Percentiles rank a stretch among this genome's conserved stretches.
Conservation (phyloP, 2,329 filamentous ascomycete genomes). For the Penicillium sp. region DNA sequence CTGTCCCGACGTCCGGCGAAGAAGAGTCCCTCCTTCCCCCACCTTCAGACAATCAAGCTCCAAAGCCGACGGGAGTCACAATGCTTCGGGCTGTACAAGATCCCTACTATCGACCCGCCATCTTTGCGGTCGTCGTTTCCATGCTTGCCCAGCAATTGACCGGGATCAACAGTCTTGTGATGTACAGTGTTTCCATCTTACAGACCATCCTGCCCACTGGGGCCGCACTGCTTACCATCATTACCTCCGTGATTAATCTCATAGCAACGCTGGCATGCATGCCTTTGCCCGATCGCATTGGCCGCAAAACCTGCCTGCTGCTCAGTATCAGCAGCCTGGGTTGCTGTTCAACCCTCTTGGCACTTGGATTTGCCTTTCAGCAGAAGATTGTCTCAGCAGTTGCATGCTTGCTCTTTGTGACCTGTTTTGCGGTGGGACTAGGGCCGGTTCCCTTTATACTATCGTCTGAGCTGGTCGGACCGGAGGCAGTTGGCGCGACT, state of each 20-base stretch:
- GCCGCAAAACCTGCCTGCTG: constrained; percentile 81
- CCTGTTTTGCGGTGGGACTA: constrained; percentile 84
- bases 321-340: constrained; percentile 85
- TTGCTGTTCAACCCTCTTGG: constrained; percentile 71
- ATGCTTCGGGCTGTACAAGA: constrained; percentile 66
- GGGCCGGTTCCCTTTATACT: constrained; percentile 95
- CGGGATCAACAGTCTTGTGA: constrained; percentile 95
- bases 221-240: constrained; percentile 79
- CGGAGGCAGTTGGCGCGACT: constrained; percentile 86
- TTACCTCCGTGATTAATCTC: constrained; percentile 85
- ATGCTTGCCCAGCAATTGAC: constrained; percentile 93
- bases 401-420: constrained; percentile 81
- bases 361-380: constrained; percentile 73
- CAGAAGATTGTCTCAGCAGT: constrained; percentile 76
- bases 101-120: constrained; percentile 67
- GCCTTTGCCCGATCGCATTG: constrained; percentile 81
- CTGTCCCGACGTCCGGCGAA: constrained; percentile 51
- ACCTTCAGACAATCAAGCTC: constrained; percentile 63
- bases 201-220: constrained; percentile 76
- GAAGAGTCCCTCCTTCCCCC: constrained; percentile 66
- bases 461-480: constrained; percentile 83
- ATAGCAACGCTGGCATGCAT: constrained; percentile 78
- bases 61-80: constrained; percentile 66
- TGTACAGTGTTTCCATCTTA: constrained; percentile 94
- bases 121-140: constrained; percentile 81